Evolutionary conservation across 352 stramenopile species (phyloP), one percentile per base, ranked within the genome.

Genomic region (Phytophthora niederhauseri): DNA sequence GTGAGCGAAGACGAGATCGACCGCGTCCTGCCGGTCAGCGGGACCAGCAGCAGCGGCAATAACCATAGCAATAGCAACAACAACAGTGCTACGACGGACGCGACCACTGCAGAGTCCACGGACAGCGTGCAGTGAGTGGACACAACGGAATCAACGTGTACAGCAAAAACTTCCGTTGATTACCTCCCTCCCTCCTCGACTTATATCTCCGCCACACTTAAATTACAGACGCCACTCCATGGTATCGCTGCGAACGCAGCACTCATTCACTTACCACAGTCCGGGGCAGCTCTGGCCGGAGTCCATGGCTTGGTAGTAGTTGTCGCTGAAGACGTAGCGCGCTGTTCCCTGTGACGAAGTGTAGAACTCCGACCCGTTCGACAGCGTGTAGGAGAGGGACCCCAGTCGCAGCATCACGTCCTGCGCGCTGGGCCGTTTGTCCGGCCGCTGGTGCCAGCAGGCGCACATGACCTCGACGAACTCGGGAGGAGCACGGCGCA

Each of bases 301-400:
- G 60, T 91, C 81, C 59, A 92, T 83, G 17, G 79, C 82, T 43
- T 90, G 77, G 73, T 90, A 91, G 64, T 90, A 90, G 48, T 83
- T 92, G 53, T 90, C 82, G 64, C 80, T 90, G 61, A 91, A 91
- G 26, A 84, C 76, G 20, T 79, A 82, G 3, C 77, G 74, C 19
- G 82, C 73, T 12, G 77, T 90, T 17, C 72, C 67, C 20, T 75
- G 76, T 2, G 70, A 73, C 4, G 76, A 85, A 1, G 68, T 63
- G 34, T 61, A 71, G 19, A 74, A 74, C 9, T 78, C 65, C 12
- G 71, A 67, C 9, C 56, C 43, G 52, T 85, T 85, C 11, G 69
- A 73, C 17, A 92, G 49, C 46, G 79, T 78, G 68, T 85, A 88
- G 9, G 81, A 84, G 26, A 92, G 68, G 15, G 82, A 92, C 9